Evolutionary conservation across 164 flowering plant genomes (phyloP), one percentile per base, ranked within the genome.

Genomic region (Piper betle): DNA sequence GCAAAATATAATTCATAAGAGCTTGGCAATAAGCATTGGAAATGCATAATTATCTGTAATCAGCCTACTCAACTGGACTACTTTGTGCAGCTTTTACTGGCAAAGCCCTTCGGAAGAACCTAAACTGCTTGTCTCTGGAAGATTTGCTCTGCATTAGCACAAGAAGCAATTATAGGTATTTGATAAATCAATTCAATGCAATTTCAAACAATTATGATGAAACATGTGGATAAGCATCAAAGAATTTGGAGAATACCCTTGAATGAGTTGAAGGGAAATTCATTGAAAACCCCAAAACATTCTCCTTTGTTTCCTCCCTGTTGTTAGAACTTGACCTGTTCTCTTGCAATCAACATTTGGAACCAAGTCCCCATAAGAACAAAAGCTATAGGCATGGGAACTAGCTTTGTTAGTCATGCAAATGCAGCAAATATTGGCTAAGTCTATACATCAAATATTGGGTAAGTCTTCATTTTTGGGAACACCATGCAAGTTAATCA

Each of bases 231-330:
- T 46, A 15, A 10, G 50, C 10, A 46, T 10, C 15, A 10, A 46
- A 2, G 15, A 46, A 6, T 46, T 46, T 12, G 18, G 50, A 15
- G 15, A 16, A 40, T 73, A 85, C 91, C 78, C 82, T 69, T 52
- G 52, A 67, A 60, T 77, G 75, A 53, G 81, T 77, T 52, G 79
- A 74, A 54, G 95, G 83, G 77, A 77, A 78, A 50, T 80, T 81
- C 53, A 73, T 81, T 56, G 91, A 84, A 66, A 73, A 83, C 67
- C 82, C 87, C 62, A 77, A 53, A 58, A 52, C 70, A 68, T 80
- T 72, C 53, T 78, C 82, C 71, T 68, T 61, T 59, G 81, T 75
- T 60, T 66, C 63, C 50, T 46, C 50, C 38, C 77, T 69, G 13
- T 70, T 76, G 64, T 57, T 48, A 12, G n/a, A 64, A 39, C 60